Evolutionary conservation across 73 alveolate species (phyloP), one percentile per base, ranked within the genome.

Genomic region (Tetrahymena borealis): DNA sequence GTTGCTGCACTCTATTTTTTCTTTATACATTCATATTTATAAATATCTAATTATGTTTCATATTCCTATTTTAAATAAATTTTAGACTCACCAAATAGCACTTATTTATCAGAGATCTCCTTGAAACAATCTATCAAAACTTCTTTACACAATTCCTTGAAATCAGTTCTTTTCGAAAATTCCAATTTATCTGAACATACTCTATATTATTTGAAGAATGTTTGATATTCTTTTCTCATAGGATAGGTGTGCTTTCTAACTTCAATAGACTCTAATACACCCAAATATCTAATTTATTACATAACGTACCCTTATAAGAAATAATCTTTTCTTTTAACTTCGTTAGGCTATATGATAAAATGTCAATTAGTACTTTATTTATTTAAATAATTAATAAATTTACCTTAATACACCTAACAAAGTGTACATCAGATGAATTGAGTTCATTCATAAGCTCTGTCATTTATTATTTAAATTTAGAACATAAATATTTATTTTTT

Each of bases 201-300:
- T 79, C 98, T 99, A 91, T 95, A 98, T 94, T 97, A 91, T 33
- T 94, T 91, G 94, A 97, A 98, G 96, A 97, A 98, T 40, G 97
- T 98, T 91, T 78, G 94, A 92, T 96, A 96, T 1, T 96, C 93
- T 94, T 97, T 98, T 35, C 98, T 91, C 78, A 96, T 97, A 0
- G 99, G 99, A 94, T 91, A 98, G 60, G 98, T 98, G 78, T 98
- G 97, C 94, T 98, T 97, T 90, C 98, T 95, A 4, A 98, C 98
- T 90, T 98, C 98, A 35, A 98, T 96, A 37, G 98, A 95, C 93
- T 98, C 99, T 33, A 98, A 94, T 36, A 98, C 99, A 33, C 99
- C 99, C 98, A 98, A 96, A 94, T 98, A 98, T 79, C 98, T 97
- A 77, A 98, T 97, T 94, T 98, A 96, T 41, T 96, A 93, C 40